Evolutionary conservation across 495 filamentous ascomycete species (phyloP), one percentile per base, ranked within the genome.

Genomic region (Filosporella fistucella): DNA sequence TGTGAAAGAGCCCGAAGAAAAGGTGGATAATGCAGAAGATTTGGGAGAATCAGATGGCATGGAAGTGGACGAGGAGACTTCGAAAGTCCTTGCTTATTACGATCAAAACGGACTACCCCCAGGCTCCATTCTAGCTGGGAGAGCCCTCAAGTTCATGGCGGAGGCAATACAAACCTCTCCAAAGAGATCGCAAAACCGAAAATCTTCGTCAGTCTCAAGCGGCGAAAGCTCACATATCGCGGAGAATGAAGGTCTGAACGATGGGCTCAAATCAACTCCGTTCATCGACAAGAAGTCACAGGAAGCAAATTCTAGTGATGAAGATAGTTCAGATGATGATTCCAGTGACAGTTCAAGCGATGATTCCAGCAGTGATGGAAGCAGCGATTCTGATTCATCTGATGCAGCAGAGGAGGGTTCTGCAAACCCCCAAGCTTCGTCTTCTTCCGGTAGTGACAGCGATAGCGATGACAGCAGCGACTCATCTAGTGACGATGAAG

Each of bases 81-180:
- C 51, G 30, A 7, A 42, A n/a, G 17, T 51, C n/a, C 9, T 55
- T 3, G 51, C 51, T 9, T 62, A 58, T 6, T 76, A 66, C 42
- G 75, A 78, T 47, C 56, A 67, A 13, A 63, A 71, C 36, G 75
- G 75, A 0, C 67, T 77, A 26, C 75, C 75, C 6, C 56, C 66
- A 8, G 75, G 75, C 10, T 74, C 74, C 6, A 70, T 76, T 30
- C 49, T 66, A 13, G 67, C 63, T 12, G 55, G 58, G 4, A 61
- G 44, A 49, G 54, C 41, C 25, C 24, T 57, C 13, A 46, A 47
- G 16, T 21, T 47, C 16, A 55, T 55, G 50, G 45, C 58, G 23
- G 47, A 50, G 38, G 48, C 30, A 26, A 8, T 47, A n/a, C 33
- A 55, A 45, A 48, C 24, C 22, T 51, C 39, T 0, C 25, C 54